A percentile compares a stretch with the other conserved stretches of the same genome.
Conservation (phyloP, 495 filamentous ascomycete species). For the Aeminium ludgeri region DNA sequence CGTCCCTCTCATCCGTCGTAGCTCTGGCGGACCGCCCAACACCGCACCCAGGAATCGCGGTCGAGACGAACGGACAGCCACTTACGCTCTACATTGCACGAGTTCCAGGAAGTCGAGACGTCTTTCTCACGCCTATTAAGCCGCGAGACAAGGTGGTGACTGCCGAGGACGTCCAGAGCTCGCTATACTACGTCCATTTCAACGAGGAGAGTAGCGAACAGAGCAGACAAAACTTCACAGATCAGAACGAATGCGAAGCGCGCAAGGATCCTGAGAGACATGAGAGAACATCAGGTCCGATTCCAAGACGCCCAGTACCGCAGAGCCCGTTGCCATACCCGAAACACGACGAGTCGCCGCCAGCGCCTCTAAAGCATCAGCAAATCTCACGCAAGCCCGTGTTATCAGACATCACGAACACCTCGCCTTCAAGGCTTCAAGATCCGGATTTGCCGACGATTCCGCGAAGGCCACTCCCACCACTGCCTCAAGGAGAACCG, state of each 20-base stretch:
- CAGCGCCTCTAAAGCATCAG: not conserved
- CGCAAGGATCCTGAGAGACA: too few species aligned
- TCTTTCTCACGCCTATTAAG: conserved; percentile 84
- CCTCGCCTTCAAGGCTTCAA: not conserved
- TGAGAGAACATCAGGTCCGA: too few species aligned
- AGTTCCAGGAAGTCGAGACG: conserved; percentile 78
- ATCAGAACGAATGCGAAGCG: too few species aligned
- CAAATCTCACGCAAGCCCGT: conserved; percentile 5
- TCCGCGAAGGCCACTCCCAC: conserved; percentile 7
- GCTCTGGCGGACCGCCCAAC: conserved; percentile 75
- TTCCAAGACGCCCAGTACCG: not conserved
- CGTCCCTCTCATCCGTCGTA: conserved; percentile 65
- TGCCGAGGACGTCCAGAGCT: conserved; percentile 68
- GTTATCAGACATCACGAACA: not conserved
- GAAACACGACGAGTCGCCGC: not conserved
- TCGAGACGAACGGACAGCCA: conserved; percentile 43
- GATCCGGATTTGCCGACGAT: conserved; percentile 7
- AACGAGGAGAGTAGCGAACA: too few species aligned
- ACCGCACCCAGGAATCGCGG: conserved; percentile 59
- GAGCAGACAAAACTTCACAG: too few species aligned
- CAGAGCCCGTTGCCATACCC: not conserved
- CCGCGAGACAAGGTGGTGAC: conserved; percentile 76
- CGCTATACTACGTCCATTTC: conserved; percentile 80
- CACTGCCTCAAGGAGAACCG: conserved; percentile 5
- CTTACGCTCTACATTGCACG: conserved; percentile 78